Evolutionary conservation across 768 basidiomycete genomes (phyloP), one percentile per base, ranked within the genome.

Genomic region (Amanita inopinata): DNA sequence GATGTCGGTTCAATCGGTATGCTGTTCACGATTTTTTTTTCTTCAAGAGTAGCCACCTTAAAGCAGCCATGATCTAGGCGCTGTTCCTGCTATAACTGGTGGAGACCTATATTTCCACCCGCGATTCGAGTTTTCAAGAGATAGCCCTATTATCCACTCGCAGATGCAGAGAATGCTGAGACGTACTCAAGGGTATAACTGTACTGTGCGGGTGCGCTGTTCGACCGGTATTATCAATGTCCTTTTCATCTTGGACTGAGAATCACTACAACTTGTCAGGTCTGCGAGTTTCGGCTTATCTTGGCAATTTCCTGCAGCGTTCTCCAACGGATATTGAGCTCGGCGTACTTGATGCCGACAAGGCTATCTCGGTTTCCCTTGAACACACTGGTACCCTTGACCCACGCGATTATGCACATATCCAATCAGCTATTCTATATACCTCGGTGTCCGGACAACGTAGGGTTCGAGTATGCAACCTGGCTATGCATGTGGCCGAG

Each of bases 91-190:
- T 0, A 56, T 78, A 8, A 90, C 89, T 5, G 96, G 96, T 10
- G 96, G 96, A 14, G 89, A 92, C 45, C 53, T 94, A 1, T 93
- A 84, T 62, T 94, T 83, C 65, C 85, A 93, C 54, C 96, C 94
- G 6, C 74, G 87, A n/a, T 99, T 90, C 57, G 73, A 82, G 40
- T 70, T 76, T 2, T 57, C 61, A 5, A 73, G 83, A 37, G 91
- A 96, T 56, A 70, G 69, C 5, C 53, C 65, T 5, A 64, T 76
- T 4, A 53, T 99, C 9, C 62, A 71, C n/a, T 82, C 81, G n/a
- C 87, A 97, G 52, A 55, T 98, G 15, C 69, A 69, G 42, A 71
- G 87, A 14, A 55, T 93, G 5, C 54, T 89, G 22, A 64, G 67
- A 2, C 70, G 90, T 18, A 79, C 73, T 50, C 81, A 82, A 6